Conservation (phyloP, 2,329 filamentous ascomycete species). For the Ceratocystis albifundus region DNA sequence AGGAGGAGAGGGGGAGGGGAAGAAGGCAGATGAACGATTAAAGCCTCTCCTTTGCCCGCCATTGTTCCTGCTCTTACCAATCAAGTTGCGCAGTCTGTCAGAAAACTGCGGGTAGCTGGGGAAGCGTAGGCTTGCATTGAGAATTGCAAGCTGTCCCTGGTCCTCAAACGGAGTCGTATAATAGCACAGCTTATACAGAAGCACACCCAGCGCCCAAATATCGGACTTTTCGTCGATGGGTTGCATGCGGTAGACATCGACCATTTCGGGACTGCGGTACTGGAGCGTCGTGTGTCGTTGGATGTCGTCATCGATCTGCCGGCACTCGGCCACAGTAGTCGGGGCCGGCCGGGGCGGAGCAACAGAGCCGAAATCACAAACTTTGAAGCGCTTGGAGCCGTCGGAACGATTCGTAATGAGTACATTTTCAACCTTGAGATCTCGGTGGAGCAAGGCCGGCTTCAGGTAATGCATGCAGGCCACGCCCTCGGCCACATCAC, state of each 20-base stretch:
- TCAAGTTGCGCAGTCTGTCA: slow-evolving; percentile 75
- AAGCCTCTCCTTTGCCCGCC: no score
- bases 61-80: slow-evolving; percentile 44
- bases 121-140: slow-evolving; percentile 91
- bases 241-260: slow-evolving; percentile 92
- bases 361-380: slow-evolving; percentile 95
- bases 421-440: slow-evolving; percentile 96
- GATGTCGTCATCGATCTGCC: slow-evolving; percentile 89
- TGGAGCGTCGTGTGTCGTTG: slow-evolving; percentile 95
- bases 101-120: slow-evolving; percentile 83
- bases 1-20: neutral
- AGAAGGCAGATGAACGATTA: neutral
- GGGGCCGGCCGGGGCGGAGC: slow-evolving; percentile 75
- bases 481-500: slow-evolving; percentile 88
- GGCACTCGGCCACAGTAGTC: slow-evolving; percentile 74
- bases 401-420: slow-evolving; percentile 59
- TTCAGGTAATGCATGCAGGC: slow-evolving; percentile 99
- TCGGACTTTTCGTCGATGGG: slow-evolving; percentile 98
- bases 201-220: slow-evolving; percentile 90
- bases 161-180: slow-evolving; percentile 99
- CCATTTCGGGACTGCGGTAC: slow-evolving; percentile 96
- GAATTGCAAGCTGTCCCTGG: slow-evolving; percentile 89
- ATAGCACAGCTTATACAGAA: slow-evolving; percentile 96
- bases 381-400: slow-evolving; percentile 69
- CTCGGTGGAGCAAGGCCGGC: slow-evolving; percentile 80